A percentile compares a stretch with the other conserved stretches of the same genome.
These are phyloP conservation scores for Vinca minor DNA, from an alignment of 257 asterid species.

Conservation along the genomic window DNA sequence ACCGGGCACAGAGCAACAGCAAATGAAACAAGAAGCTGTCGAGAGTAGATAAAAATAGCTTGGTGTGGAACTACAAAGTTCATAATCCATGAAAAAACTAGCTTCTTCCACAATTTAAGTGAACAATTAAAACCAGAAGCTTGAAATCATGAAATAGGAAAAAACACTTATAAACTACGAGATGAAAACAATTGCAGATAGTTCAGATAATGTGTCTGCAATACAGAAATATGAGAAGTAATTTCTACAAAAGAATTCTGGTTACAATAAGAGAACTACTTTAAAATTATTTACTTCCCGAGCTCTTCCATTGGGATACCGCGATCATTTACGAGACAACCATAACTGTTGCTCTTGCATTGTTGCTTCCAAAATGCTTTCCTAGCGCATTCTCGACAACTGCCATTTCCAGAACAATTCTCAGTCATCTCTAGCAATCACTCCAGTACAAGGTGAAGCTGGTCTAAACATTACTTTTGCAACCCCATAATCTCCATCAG, in stretches of 20 bases:
- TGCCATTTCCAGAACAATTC: slow-evolving; percentile 80
- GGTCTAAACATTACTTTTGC: slow-evolving; percentile 97
- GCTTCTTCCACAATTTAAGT: background rate
- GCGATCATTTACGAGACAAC: slow-evolving; percentile 80
- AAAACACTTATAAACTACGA: background rate
- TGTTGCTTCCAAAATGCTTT: slow-evolving; percentile 89
- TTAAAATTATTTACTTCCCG: slow-evolving; percentile 55
- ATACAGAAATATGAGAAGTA: background rate
- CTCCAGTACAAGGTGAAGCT: slow-evolving; percentile 95
- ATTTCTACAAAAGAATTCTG: background rate
- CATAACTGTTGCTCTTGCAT: slow-evolving; percentile 84
- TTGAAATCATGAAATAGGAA: background rate
- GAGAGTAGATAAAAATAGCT: too few species aligned
- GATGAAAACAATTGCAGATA: background rate
- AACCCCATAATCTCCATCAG: slow-evolving; percentile 80
- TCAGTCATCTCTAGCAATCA: slow-evolving; percentile 92
- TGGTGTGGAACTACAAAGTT: too few species aligned
- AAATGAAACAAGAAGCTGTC: too few species aligned
- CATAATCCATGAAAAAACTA: background rate
- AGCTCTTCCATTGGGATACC: slow-evolving; percentile 94
- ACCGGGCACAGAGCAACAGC: too few species aligned
- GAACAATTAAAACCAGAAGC: background rate
- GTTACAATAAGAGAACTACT: background rate
- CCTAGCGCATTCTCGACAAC: slow-evolving; percentile 92
- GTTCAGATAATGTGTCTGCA: background rate